Evolutionary conservation across 148 eudicot genomes (phyloP), one percentile per base, ranked within the genome.

Genomic region (Rhododendron mucronatum): DNA sequence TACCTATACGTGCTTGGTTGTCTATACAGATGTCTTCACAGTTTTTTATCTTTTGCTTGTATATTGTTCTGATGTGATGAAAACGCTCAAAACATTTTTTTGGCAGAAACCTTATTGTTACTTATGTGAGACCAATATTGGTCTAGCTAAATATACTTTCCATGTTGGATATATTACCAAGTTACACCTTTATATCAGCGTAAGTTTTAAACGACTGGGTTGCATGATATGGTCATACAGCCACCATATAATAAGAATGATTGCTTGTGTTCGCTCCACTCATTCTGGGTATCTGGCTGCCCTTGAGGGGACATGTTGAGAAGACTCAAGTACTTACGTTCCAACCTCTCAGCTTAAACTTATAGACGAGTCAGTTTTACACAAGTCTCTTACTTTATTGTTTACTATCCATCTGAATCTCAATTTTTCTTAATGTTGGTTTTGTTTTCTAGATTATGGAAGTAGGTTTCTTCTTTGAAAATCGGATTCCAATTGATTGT

Each of bases 341-440:
- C n/a, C 73, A 77, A 59, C 44, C 37, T 57, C 23, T 55, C 71
- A 61, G 77, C 61, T 85, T 37, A 78, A n/a, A 30, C 45, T 78
- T 47, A 28, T 44, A 44, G 59, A 78, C 20, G 41, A 85, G 61
- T 16, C 75, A 37, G 55, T 84, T 53, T 21, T n/a, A 30, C 39
- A 39, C 83, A 30, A 11, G 12, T 85, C 30, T 44, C 79, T 30
- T 26, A 85, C 48, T 18, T 80, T 57, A 80, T 50, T 55, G 75
- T 23, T 79, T 85, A 61, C 51, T 30, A 7, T 78, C 74, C 47
- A 81, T 14, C 77, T 37, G 20, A 28, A 59, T 44, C 77, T 61
- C 12, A 30, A 79, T 39, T 85, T 55, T 86, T 33, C 82, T 53
- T 57, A 57, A 47, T 82, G 9, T 83, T 50, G 78, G 61, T 63